Evolutionary conservation across 345 rosid genomes (phyloP), one percentile per base, ranked within the genome.

Genomic region (Turritis glabra): DNA sequence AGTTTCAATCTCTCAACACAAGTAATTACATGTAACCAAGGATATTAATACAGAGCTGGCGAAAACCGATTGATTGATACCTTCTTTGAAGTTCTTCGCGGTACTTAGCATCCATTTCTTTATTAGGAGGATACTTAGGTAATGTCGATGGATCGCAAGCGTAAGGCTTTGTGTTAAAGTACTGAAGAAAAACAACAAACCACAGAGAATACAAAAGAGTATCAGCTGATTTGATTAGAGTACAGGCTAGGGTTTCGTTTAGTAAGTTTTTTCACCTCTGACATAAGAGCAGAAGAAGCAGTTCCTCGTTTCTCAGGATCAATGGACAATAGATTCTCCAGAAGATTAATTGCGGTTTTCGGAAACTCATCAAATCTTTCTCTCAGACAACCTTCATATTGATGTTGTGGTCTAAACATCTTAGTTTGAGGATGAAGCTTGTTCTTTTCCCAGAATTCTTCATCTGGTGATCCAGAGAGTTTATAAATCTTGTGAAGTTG

Each of bases 381-480:
- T 30, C 76, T 78, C 9, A 90, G 74, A 66, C 72, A 76, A 62
- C 88, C 83, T 81, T 80, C 82, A 35, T 88, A 90, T 23, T 67
- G 57, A 77, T 85, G 84, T 37, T 90, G 96, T 50, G 90, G 86
- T 68, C 75, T 84, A 72, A 86, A 90, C 90, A 85, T 82, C 29
- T 85, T 79, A 7, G 84, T 84, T 69, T 85, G 88, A 60, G 91
- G 87, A 72, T 77, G 69, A 74, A 87, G 80, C 69, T 79, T 84
- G 52, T 62, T 61, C 74, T 79, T 87, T 54, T 81, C 84, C 96
- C 96, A 90, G 47, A 75, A 88, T 25, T 83, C 87, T 50, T 88
- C 96, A 17, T 82, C 73, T 46, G 93, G 96, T n/a, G 93, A 85
- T 46, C 96, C 96, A 40, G 86, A 88, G 71, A 88, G 90, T 78